Conservation (phyloP, 2,329 filamentous ascomycete genomes). For the Alternaria viburni region DNA sequence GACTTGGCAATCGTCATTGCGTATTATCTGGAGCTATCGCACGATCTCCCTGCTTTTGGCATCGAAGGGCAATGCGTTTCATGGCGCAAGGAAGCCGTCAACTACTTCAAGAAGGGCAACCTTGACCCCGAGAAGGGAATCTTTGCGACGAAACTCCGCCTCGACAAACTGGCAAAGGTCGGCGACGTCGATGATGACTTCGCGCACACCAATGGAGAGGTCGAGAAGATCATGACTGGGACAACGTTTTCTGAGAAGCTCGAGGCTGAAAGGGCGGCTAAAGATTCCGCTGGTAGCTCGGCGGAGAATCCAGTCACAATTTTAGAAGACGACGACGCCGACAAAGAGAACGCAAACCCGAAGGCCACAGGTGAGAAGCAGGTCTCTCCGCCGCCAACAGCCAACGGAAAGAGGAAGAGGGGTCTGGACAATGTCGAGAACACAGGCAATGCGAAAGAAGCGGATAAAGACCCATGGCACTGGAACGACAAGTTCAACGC, state of each 20-base stretch:
- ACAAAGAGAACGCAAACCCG: conserved; percentile 6
- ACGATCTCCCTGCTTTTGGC: conserved; percentile 19
- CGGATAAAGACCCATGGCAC: conserved; percentile 19
- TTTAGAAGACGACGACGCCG: conserved; percentile 1
- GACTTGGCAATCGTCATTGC: conserved; percentile 27
- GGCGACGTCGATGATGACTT: neutral
- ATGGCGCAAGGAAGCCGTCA: conserved; percentile 20
- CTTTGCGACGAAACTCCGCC: conserved; percentile 8
- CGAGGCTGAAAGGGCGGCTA: neutral
- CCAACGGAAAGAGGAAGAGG: conserved; percentile 4
- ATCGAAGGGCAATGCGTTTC: conserved; percentile 18
- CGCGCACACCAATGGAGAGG: neutral
- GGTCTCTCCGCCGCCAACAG: neutral
- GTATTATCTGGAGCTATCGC: conserved; percentile 15
- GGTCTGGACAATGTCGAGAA: neutral
- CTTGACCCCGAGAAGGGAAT: conserved; percentile 19
- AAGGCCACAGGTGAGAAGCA: neutral
- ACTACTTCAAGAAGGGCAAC: conserved; percentile 20
- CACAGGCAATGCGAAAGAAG: neutral
- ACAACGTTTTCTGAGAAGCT: neutral
- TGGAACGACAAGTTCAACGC: conserved; percentile 13
- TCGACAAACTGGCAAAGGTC: conserved; percentile 15
- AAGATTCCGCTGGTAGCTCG: neutral
- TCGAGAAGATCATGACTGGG: neutral
- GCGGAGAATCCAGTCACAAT: neutral